Conservation (phyloP, 2,329 filamentous ascomycete species). For the Phaeosphaeriaceae sp. region DNA sequence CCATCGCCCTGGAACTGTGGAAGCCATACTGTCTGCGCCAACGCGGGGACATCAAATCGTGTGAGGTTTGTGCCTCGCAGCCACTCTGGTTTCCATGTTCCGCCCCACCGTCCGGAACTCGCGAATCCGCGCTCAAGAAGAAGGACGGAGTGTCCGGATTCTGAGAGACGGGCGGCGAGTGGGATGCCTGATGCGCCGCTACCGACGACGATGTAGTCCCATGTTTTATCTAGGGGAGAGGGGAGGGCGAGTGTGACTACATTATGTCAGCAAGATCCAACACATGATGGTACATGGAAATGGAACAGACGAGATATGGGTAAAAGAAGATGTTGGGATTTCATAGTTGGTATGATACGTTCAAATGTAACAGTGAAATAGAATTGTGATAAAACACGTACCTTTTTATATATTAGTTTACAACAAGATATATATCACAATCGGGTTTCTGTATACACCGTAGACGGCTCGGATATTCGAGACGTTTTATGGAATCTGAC, state of each 20-base stretch:
- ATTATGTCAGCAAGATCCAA: too few species aligned
- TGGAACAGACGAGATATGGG: too few species aligned
- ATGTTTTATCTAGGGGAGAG: slow-evolving; percentile 48
- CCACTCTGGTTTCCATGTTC: slow-evolving; percentile 63
- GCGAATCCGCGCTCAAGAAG: slow-evolving; percentile 53
- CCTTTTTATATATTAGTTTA: too few species aligned
- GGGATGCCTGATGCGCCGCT: slow-evolving; percentile 65
- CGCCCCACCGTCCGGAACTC: slow-evolving; percentile 67
- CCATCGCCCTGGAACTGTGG: slow-evolving; percentile 62
- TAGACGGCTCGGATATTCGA: too few species aligned
- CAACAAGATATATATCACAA: too few species aligned
- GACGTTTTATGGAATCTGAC: too few species aligned
- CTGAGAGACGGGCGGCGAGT: slow-evolving; percentile 62
- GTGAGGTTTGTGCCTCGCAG: slow-evolving; percentile 64
- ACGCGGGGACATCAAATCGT: slow-evolving; percentile 70
- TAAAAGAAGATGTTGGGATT: too few species aligned
- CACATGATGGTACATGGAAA: too few species aligned
- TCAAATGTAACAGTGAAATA: too few species aligned
- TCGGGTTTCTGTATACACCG: too few species aligned
- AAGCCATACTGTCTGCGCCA: slow-evolving; percentile 70
- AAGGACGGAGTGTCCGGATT: slow-evolving; percentile 66
- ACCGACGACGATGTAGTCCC: slow-evolving; percentile 67
- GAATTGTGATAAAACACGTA: too few species aligned
- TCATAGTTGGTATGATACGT: too few species aligned
- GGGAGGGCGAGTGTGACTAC: background rate